Conservation (phyloP, 2,329 filamentous ascomycete genomes). For the Clonostachys sp. region DNA sequence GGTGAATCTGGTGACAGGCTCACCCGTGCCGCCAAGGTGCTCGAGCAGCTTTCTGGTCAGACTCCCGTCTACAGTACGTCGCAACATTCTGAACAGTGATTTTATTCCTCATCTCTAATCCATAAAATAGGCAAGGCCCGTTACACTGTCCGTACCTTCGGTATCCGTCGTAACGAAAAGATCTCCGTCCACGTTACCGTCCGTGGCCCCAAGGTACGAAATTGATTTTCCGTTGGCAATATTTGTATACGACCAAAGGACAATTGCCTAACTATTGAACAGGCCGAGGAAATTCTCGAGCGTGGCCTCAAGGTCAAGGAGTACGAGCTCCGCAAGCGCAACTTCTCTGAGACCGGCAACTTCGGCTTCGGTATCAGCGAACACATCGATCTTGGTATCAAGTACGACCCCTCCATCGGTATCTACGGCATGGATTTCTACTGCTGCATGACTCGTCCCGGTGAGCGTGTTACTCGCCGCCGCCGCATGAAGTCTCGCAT, state of each 20-base stretch:
- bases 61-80: conserved; percentile 96
- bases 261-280: not conserved
- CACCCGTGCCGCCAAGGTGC: conserved; percentile 98
- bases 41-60: conserved; percentile 99
- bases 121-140: conserved; percentile 81
- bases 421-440: conserved; percentile 99
- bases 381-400: conserved; percentile 99
- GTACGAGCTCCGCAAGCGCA: conserved; percentile 98
- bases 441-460: conserved; percentile 99
- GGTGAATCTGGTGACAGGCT: conserved; percentile 99
- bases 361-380: conserved; percentile 99
- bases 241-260: not conserved
- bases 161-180: conserved; percentile 99
- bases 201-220: conserved; percentile 74
- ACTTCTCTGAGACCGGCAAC: conserved; percentile 99
- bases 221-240: conserved; percentile 1
- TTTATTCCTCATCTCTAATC: not conserved
- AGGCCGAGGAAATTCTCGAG: conserved; percentile 99
- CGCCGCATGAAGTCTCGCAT: conserved; percentile 84
- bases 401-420: conserved; percentile 97
- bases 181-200: conserved; percentile 99
- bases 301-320: conserved; percentile 99
- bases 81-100: not conserved
- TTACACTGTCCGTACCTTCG: conserved; percentile 99
- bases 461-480: conserved; percentile 95